phyloP scores from a whole-genome alignment of 2,329 filamentous ascomycete species.

The Corniculantispora saksenae region DNA sequence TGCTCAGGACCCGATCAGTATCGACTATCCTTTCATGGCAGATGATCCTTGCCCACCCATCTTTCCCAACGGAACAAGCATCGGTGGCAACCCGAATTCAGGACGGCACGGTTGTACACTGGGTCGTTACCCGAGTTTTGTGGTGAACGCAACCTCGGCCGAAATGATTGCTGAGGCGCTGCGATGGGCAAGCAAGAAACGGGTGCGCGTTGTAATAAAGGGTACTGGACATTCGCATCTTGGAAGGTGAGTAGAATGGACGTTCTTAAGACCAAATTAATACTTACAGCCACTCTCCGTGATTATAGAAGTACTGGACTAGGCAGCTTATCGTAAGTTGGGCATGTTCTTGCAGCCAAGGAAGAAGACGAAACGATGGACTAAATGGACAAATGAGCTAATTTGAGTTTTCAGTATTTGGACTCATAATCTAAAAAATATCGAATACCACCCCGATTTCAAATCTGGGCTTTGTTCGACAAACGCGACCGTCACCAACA shows the following conservation, averaged over 20 bases:
- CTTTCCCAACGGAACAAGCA: constrained; percentile 34
- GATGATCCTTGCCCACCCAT: constrained; percentile 32
- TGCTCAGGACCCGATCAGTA: constrained; percentile 7
- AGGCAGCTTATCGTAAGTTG: constrained; percentile 15
- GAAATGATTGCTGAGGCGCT: constrained; percentile 28
- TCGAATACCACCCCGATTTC: constrained; percentile 16
- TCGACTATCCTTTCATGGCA: constrained; percentile 27
- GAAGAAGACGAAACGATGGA: not conserved
- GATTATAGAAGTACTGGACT: constrained; percentile 9
- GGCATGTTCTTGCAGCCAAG: not conserved
- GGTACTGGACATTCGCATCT: constrained; percentile 25
- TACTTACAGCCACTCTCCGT: not conserved
- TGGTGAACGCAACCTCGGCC: constrained; percentile 30
- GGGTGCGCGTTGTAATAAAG: constrained; percentile 27
- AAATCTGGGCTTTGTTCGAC: not conserved
- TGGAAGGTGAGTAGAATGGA: not conserved
- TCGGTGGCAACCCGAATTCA: constrained; percentile 35
- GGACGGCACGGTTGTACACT: constrained; percentile 39
- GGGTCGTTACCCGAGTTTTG: constrained; percentile 38
- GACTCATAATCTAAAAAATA: constrained; percentile 10
- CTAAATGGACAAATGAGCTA: not conserved
- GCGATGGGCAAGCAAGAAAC: constrained; percentile 34
- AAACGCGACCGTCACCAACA: not conserved
- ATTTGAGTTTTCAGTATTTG: constrained; percentile 1
- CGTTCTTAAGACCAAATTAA: not conserved